phyloP scores from a whole-genome alignment of 331 rosid genomes.

The Rhamnella rubrinervis region DNA sequence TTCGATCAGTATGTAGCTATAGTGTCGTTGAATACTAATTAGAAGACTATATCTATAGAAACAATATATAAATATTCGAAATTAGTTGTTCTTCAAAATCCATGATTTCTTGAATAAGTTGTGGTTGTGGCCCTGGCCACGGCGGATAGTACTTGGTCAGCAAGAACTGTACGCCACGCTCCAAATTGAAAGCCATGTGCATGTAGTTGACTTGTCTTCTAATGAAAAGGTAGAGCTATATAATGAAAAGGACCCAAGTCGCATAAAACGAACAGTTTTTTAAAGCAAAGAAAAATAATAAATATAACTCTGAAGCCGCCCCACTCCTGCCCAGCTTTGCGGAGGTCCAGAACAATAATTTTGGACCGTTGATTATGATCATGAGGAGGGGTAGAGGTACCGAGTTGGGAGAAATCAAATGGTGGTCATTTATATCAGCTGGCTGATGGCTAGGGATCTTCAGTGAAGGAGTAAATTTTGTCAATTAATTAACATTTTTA shows the following conservation, averaged over 20 bases:
- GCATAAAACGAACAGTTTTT: background rate
- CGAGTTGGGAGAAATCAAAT: conserved; percentile 24
- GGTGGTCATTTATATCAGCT: conserved; percentile 10
- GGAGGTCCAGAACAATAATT: conserved; percentile 21
- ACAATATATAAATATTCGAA: too few species aligned
- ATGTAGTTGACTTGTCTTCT: conserved; percentile 22
- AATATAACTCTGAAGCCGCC: conserved; percentile 1
- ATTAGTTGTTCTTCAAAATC: too few species aligned
- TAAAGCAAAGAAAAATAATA: background rate
- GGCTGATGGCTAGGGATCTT: too few species aligned
- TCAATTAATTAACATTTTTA: too few species aligned
- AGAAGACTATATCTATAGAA: too few species aligned
- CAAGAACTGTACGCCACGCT: conserved; percentile 23
- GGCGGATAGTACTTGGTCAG: conserved; percentile 34
- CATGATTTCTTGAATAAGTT: too few species aligned
- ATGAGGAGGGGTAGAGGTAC: conserved; percentile 7
- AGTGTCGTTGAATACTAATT: too few species aligned
- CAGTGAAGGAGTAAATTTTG: too few species aligned
- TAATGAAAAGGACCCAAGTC: too few species aligned
- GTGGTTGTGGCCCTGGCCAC: too few species aligned
- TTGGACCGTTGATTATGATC: conserved; percentile 7
- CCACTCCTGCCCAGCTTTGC: conserved; percentile 15
- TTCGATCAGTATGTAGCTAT: too few species aligned
- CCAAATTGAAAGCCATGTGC: conserved; percentile 21
- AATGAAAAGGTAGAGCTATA: too few species aligned